A percentile compares a stretch with the other conserved stretches of the same genome.
phyloP scores from a whole-genome alignment of 169 alveolate genomes.

The Theileria annulata region DNA sequence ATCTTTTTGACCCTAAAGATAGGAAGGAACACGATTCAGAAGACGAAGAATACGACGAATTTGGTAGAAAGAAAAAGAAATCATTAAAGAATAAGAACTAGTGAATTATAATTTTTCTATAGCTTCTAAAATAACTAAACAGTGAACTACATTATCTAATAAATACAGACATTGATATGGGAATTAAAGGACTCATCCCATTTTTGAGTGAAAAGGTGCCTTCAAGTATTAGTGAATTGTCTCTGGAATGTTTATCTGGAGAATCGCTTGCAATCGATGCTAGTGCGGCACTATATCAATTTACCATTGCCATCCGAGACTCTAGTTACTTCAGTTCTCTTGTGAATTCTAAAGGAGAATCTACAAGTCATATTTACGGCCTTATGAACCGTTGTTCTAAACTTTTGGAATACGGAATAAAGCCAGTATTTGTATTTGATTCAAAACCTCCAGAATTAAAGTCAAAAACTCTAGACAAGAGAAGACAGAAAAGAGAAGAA shows the following conservation, averaged over 20 bases:
- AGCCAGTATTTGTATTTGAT: slow-evolving; percentile 97
- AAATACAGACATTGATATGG: slow-evolving; percentile 72
- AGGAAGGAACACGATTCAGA: slow-evolving; percentile 76
- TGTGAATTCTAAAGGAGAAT: slow-evolving; percentile 91
- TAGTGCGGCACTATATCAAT: slow-evolving; percentile 93
- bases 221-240: slow-evolving; percentile 72
- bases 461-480: slow-evolving; percentile 81
- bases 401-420: slow-evolving; percentile 89
- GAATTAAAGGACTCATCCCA: slow-evolving; percentile 89
- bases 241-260: slow-evolving; percentile 82
- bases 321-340: slow-evolving; percentile 80
- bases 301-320: slow-evolving; percentile 88
- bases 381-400: slow-evolving; percentile 85
- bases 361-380: slow-evolving; percentile 89
- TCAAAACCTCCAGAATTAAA: slow-evolving; percentile 97
- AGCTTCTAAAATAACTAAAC: neutral
- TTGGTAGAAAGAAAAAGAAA: slow-evolving; percentile 74
- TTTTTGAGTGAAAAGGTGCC: slow-evolving; percentile 90
- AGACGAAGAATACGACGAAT: slow-evolving; percentile 79
- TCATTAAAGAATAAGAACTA: slow-evolving; percentile 24
- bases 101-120: neutral
- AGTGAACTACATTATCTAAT: neutral
- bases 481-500: slow-evolving; percentile 86
- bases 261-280: slow-evolving; percentile 93
- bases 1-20: slow-evolving; percentile 74